Evolutionary conservation across 768 basidiomycete genomes (phyloP).

Genomic region (Termitomyces sp.): DNA sequence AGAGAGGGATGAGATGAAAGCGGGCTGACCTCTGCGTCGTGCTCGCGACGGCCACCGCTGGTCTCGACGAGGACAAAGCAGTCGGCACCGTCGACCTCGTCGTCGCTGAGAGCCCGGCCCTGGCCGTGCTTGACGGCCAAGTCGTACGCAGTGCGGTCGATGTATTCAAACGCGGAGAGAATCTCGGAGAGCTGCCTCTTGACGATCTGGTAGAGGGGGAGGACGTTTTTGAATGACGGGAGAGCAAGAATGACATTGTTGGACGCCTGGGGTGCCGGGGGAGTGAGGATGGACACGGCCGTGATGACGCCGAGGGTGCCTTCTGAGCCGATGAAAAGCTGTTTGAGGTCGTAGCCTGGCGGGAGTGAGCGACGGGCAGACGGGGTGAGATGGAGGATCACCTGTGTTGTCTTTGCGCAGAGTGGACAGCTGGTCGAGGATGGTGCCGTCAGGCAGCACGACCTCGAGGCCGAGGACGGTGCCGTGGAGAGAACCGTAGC

Average conservation of each 20-base stretch:
- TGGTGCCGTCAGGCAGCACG: constrained; percentile 89
- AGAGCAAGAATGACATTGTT: constrained; percentile 92
- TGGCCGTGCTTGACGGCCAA: constrained; percentile 81
- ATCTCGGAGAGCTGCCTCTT: constrained; percentile 89
- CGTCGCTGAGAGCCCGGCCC: constrained; percentile 66
- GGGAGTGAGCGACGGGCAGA: neutral
- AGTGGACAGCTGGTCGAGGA: constrained; percentile 85
- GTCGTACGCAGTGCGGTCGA: constrained; percentile 82
- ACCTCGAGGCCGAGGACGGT: constrained; percentile 94
- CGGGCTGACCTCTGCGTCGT: constrained; percentile 83
- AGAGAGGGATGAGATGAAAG: neutral
- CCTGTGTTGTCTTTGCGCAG: constrained; percentile 97
- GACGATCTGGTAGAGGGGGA: constrained; percentile 77
- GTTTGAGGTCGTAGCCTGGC: constrained; percentile 94
- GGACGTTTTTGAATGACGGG: constrained; percentile 81
- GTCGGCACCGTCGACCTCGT: constrained; percentile 71
- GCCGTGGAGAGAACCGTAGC: constrained; percentile 95
- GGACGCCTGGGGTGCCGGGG: constrained; percentile 73
- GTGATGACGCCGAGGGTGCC: constrained; percentile 96
- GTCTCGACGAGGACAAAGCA: constrained; percentile 95
- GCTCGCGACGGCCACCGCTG: constrained; percentile 86
- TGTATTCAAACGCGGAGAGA: constrained; percentile 95
- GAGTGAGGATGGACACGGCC: constrained; percentile 90
- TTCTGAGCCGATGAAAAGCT: constrained; percentile 96
- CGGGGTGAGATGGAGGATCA: constrained; percentile 17